phyloP scores from a whole-genome alignment of 2,329 filamentous ascomycete genomes.

The Claviceps cyperi region DNA sequence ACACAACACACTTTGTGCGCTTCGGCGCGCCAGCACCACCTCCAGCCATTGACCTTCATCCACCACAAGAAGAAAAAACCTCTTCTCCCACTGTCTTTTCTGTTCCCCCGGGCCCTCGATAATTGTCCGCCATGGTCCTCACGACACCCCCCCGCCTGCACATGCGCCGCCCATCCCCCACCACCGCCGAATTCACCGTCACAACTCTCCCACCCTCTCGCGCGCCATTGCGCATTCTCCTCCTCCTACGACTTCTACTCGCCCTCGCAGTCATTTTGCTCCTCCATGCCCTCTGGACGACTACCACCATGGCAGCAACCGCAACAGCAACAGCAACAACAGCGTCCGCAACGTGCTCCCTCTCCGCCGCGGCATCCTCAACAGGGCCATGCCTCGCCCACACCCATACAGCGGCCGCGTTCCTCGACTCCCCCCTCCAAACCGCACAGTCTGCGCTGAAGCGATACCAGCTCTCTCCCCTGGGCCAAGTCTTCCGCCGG shows the following conservation, averaged over 20 bases:
- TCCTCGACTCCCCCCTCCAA: not conserved
- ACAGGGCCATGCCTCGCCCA: not conserved
- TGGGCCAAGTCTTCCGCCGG: conserved; percentile 17
- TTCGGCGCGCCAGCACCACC: not conserved
- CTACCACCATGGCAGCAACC: not conserved
- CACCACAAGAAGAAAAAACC: not conserved
- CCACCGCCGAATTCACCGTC: conserved; percentile 84
- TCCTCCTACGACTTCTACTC: conserved; percentile 27
- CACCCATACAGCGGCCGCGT: not conserved
- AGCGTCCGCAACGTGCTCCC: conserved; percentile 4
- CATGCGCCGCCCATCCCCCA: conserved; percentile 60
- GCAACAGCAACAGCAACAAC: not conserved
- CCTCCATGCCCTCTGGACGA: conserved; percentile 33
- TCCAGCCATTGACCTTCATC: not conserved
- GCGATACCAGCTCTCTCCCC: conserved; percentile 16
- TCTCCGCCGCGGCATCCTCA: conserved; percentile 4
- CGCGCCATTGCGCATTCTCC: conserved; percentile 26
- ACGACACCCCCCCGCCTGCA: conserved; percentile 44
- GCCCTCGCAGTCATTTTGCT: conserved; percentile 29
- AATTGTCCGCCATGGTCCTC: not conserved
- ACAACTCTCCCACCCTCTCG: conserved; percentile 55
- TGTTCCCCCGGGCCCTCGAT: conserved; percentile 29
- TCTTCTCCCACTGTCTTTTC: not conserved
- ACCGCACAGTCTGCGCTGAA: conserved; percentile 7
- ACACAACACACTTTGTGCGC: not conserved